These are phyloP conservation scores for Umbelopsis sp. DNA, from an alignment of 371 early-diverging fungal species.

Conservation along the genomic window DNA sequence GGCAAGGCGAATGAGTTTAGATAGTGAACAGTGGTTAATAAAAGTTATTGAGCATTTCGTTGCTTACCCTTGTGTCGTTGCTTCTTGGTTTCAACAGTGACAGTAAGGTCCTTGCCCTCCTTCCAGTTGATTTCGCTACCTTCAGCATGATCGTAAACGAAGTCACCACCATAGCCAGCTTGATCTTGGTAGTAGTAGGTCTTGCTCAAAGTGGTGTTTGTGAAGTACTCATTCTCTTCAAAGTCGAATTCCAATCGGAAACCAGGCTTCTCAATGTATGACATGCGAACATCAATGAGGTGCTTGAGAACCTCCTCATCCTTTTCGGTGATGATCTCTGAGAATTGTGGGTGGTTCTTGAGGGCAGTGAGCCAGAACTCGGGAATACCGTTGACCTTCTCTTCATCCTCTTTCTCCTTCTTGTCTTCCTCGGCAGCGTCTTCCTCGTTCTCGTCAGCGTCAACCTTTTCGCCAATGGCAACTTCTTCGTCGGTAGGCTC, in stretches of 20 bases:
- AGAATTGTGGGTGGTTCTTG: constrained; percentile 80
- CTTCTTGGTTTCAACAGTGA: constrained; percentile 93
- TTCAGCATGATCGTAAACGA: constrained; percentile 90
- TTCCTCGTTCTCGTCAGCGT: constrained; percentile 58
- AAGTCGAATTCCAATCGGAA: constrained; percentile 94
- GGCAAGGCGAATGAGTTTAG: background rate
- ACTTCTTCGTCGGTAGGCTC: constrained; percentile 92
- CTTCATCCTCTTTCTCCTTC: constrained; percentile 36
- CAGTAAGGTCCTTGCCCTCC: constrained; percentile 91
- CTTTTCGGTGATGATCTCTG: constrained; percentile 83
- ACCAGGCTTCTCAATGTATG: constrained; percentile 86
- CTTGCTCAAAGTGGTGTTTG: constrained; percentile 85
- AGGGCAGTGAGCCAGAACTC: constrained; percentile 95
- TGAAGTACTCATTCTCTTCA: constrained; percentile 85
- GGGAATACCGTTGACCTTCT: constrained; percentile 63
- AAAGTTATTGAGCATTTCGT: background rate
- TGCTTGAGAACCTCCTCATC: constrained; percentile 86
- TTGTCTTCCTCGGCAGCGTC: constrained; percentile 33
- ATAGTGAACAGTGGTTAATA: background rate
- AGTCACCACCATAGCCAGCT: constrained; percentile 72
- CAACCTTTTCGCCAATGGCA: constrained; percentile 61
- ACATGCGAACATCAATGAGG: constrained; percentile 83
- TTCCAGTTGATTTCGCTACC: constrained; percentile 93
- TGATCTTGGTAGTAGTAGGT: constrained; percentile 86
- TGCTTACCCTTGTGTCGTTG: constrained; percentile 91